Evolutionary conservation across 2,329 filamentous ascomycete genomes (phyloP).

Genomic region (Monosporascus sp.): DNA sequence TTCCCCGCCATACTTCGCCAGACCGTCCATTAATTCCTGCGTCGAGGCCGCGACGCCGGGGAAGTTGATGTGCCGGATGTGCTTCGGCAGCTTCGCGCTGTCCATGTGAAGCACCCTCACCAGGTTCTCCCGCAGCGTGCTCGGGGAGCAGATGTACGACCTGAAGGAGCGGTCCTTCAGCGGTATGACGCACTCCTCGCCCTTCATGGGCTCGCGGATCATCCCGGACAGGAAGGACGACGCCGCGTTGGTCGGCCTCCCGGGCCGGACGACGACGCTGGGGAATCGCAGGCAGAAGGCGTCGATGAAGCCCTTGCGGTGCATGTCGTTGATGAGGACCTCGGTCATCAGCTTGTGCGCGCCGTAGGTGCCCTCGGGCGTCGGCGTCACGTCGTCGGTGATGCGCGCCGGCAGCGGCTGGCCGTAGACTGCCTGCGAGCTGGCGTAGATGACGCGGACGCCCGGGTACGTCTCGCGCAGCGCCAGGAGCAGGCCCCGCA

Average conservation of each 20-base stretch:
- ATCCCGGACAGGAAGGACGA: constrained; percentile 60
- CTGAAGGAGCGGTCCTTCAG: constrained; percentile 44
- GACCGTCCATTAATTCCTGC: constrained; percentile 56
- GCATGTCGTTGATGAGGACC: constrained; percentile 58
- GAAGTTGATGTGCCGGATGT: constrained; percentile 51
- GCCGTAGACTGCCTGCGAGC: constrained; percentile 59
- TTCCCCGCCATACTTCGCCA: constrained; percentile 50
- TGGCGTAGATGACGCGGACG: constrained; percentile 55
- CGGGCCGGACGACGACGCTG: constrained; percentile 56
- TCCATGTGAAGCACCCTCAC: constrained; percentile 38
- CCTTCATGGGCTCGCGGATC: constrained; percentile 56
- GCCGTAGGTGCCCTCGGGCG: constrained; percentile 58
- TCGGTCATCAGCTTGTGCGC: constrained; percentile 60
- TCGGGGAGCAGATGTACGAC: constrained; percentile 51
- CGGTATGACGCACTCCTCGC: constrained; percentile 48
- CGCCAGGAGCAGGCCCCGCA: constrained; percentile 44
- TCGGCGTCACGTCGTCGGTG: constrained; percentile 46
- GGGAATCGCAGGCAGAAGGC: constrained; percentile 55
- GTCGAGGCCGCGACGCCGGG: constrained; percentile 53
- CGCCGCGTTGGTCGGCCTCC: constrained; percentile 55
- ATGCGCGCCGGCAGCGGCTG: constrained; percentile 49
- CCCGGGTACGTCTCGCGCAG: constrained; percentile 45
- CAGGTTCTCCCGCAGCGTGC: constrained; percentile 48
- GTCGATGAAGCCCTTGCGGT: constrained; percentile 52
- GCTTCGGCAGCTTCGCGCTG: constrained; percentile 33